Percentiles rank a stretch among this genome's conserved stretches.
Evolutionary conservation across 1,284 basidiomycete genomes (phyloP).

Genomic region (Papiliotrema fonsecae): DNA sequence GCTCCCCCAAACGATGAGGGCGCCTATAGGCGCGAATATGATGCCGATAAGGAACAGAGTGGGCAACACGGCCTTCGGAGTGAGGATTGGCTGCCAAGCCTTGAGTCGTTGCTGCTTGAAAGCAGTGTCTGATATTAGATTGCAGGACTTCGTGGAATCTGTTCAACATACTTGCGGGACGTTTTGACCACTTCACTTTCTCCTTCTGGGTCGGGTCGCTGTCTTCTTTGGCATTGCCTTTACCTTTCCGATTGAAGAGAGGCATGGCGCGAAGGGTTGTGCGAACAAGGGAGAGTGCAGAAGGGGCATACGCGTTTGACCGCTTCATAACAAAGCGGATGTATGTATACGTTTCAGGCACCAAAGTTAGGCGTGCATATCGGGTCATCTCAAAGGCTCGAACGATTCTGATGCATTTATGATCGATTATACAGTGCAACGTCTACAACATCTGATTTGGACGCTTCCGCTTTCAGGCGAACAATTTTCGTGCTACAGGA

Average conservation of each 20-base stretch:
- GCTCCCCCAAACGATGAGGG: conserved; percentile 84
- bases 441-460: too few species aligned
- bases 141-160: neutral
- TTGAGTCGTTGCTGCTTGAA: conserved; percentile 99
- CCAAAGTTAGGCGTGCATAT: too few species aligned
- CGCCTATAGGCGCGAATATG: conserved; percentile 94
- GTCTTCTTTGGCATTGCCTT: conserved; percentile 28
- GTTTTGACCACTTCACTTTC: conserved; percentile 79
- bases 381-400: too few species aligned
- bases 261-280: too few species aligned
- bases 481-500: conserved; percentile 5
- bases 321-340: too few species aligned
- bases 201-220: conserved; percentile 53
- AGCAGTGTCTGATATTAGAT: conserved; percentile 66
- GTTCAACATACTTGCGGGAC: conserved; percentile 72
- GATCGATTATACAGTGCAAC: too few species aligned
- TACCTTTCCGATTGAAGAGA: conserved; percentile 42
- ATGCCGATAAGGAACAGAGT: conserved; percentile 92
- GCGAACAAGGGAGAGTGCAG: too few species aligned
- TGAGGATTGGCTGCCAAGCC: conserved; percentile 99
- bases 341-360: too few species aligned
- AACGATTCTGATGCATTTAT: too few species aligned
- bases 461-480: too few species aligned
- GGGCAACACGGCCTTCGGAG: conserved; percentile 93
- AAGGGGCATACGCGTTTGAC: too few species aligned